Evolutionary conservation across 257 asterid genomes (phyloP), one percentile per base, ranked within the genome.

Genomic region (Lycium barbarum): DNA sequence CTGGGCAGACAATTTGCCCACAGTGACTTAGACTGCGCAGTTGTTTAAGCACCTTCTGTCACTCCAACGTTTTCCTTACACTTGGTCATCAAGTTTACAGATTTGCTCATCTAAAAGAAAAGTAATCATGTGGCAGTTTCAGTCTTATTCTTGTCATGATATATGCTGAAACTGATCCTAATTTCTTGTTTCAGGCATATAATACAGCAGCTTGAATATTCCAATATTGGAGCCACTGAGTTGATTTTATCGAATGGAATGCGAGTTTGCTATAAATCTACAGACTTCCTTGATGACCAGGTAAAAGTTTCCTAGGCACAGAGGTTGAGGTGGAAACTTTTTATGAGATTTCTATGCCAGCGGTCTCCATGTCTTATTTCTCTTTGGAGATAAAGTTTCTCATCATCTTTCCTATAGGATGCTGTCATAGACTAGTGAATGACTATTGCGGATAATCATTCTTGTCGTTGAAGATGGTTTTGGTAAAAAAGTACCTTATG

Each of bases 261-360:
- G 94, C 94, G 97, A 86, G 96, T 95, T 88, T 95, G 98, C 91
- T 95, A 94, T 86, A 95, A 95, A 88, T 92, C 94, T 91, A 95
- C 99, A 2, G 96, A 95, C 88, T 95, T 94, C 89, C 92, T 95
- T 82, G 94, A 95, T 86, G 99, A 95, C 84, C 98, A 95, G 99
- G 99, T 95, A 92, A 58, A 38, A 83, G 68, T 33, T 82, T 82
- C 65, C 59, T 22, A 26, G 59, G 36, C 80, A 82, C 20, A 26
- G 84, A 61, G 83, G 47, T 86, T 12, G 82, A 84, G 81, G 18
- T 49, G 45, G 20, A 74, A 61, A 74, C 2, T 3, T 74, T 38
- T 82, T 61, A n/a, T 81, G 36, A 20, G 17, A 8, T 79, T 49
- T 80, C 15, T 76, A 51, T 51, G 11, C 22, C 53, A 26, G 83